These are phyloP conservation scores for Aspergillus sclerotiicarbonarius DNA, from an alignment of 495 filamentous ascomycete species.

Conservation along the genomic window DNA sequence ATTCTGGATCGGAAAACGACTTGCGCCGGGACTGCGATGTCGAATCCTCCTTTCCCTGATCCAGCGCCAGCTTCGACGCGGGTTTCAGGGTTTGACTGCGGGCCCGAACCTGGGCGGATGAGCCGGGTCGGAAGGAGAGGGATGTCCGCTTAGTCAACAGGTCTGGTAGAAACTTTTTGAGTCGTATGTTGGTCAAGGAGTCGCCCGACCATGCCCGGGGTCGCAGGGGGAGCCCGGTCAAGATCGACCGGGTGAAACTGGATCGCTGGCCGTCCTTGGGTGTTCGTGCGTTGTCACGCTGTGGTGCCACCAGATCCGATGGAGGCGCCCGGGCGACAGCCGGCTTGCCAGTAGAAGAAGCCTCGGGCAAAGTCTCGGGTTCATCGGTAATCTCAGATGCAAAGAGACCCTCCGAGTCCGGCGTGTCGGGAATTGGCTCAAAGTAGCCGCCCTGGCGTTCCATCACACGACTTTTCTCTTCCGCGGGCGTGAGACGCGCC, in stretches of 20 bases:
- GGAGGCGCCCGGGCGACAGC: not conserved
- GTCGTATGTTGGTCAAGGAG: slow-evolving; percentile 14
- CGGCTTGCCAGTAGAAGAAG: not conserved
- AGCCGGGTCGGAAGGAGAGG: slow-evolving; percentile 37
- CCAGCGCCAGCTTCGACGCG: slow-evolving; percentile 15
- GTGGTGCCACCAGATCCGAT: slow-evolving; percentile 13
- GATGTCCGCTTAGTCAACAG: slow-evolving; percentile 50
- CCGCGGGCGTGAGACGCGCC: slow-evolving; percentile 66
- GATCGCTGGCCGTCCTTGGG: slow-evolving; percentile 23
- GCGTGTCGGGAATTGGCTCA: slow-evolving; percentile 31
- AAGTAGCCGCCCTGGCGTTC: slow-evolving; percentile 57
- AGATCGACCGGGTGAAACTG: slow-evolving; percentile 40
- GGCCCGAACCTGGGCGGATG: slow-evolving; percentile 26
- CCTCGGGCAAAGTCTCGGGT: slow-evolving; percentile 26
- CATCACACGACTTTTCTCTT: slow-evolving; percentile 71
- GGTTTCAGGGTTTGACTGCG: slow-evolving; percentile 33
- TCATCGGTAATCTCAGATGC: slow-evolving; percentile 34
- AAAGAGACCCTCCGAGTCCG: slow-evolving; percentile 31
- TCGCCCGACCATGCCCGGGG: slow-evolving; percentile 45
- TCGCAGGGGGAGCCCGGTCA: slow-evolving; percentile 37
- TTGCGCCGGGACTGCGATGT: slow-evolving; percentile 7
- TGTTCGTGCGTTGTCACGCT: not conserved
- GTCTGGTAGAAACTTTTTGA: slow-evolving; percentile 45
- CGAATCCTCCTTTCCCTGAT: slow-evolving; percentile 7
- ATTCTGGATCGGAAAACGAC: slow-evolving; percentile 11